Evolutionary conservation across 1,139 yeast genomes (phyloP), one percentile per base, ranked within the genome.

Genomic region (Casaregolazyma lundiana): DNA sequence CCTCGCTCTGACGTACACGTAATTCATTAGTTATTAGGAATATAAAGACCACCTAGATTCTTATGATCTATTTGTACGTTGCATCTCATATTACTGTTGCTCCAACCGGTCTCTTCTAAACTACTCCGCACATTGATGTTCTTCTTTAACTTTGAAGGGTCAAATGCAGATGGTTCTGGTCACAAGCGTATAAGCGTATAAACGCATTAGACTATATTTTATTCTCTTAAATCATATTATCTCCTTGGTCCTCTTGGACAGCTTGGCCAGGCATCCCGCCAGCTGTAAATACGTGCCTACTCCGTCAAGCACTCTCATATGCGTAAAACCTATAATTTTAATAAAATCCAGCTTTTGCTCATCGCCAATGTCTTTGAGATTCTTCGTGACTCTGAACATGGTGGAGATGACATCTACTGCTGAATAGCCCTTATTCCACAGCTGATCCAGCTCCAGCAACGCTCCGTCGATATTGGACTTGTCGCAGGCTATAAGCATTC

Each of bases 331-430:
- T 44, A 92, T 86, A 57, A 84, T 87, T 61, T 82, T 82, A 52
- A 94, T 82, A 61, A 84, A 75, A 49, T 84, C 94, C 52, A 92
- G 71, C 53, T 95, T 70, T 49, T 72, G 72, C 44, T 73, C 76
- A 22, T 48, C 50, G n/a, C 35, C 40, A 15, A 89, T 68, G 35
- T 80, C 83, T 2, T 76, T 80, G 52, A 92, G 62, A 1, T 84
- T 78, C 65, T 90, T 90, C 22, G 90, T 80, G 7, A 92, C 97
- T 53, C 86, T 78, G 68, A 92, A 92, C 59, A 92, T 78, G 52
- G 95, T 90, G 1, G 96, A 83, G 6, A 89, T 89, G 38, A 92
- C 87, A 66, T 92, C 99, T 24, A 89, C 85, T 0, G 97, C 94
- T 6, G 94, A 82, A 63, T 92, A 94, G 2, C 99, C 99, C 61